Evolutionary conservation across 2,329 filamentous ascomycete species (phyloP).

Genomic region (Colletotrichum sp.): DNA sequence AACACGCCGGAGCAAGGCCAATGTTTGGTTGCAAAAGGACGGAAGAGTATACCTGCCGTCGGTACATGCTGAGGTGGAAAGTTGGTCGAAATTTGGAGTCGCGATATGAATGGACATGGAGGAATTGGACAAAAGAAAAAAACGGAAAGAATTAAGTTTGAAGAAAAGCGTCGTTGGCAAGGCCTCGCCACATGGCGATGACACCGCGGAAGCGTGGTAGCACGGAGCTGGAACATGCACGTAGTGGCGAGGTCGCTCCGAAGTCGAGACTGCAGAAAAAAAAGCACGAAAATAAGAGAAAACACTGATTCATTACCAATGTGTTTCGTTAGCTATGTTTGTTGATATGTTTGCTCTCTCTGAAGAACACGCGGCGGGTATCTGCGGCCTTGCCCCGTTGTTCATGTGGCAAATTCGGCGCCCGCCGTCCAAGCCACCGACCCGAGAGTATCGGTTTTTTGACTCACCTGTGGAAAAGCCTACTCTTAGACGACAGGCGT

Average conservation of each 20-base stretch:
- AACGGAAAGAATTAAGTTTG: neutral
- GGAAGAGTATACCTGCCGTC: neutral
- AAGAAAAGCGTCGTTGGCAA: neutral
- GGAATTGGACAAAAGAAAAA: neutral
- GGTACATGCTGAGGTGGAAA: neutral
- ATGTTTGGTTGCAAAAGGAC: neutral
- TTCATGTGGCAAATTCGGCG: neutral
- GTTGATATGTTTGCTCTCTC: neutral
- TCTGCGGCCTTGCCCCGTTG: neutral
- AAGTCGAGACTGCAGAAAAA: neutral
- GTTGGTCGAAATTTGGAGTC: neutral
- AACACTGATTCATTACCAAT: neutral
- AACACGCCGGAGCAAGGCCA: neutral
- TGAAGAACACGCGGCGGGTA: neutral
- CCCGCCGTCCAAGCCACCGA: neutral
- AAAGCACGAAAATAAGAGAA: neutral
- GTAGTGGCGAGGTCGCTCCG: neutral
- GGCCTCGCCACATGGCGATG: neutral
- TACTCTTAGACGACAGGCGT: neutral
- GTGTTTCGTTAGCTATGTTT: neutral
- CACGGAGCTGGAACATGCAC: neutral
- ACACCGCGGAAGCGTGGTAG: neutral
- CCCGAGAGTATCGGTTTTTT: neutral
- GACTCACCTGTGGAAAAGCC: neutral
- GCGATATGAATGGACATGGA: neutral